Evolutionary conservation across 306 rosid species (phyloP), one percentile per base, ranked within the genome.

Genomic region (Prunus mongolica): DNA sequence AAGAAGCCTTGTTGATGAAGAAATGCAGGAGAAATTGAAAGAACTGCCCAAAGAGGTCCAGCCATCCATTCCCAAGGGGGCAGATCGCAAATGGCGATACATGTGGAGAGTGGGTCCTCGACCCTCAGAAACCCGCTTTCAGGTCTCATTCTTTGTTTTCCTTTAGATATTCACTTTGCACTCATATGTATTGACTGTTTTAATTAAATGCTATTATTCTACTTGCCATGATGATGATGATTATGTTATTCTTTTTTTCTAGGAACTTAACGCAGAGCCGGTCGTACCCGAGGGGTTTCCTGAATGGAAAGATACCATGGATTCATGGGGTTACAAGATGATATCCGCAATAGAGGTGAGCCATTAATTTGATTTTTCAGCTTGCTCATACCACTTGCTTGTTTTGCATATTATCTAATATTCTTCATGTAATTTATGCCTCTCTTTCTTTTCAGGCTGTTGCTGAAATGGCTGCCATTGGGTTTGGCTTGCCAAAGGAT

Each of bases 391-490:
- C 52, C 20, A 11, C 44, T 5, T 73, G 3, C 58, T 79, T 67
- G 38, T 28, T 58, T 18, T 66, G 30, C 71, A n/a, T 14, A 54
- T 72, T 64, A 54, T 57, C 80, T 73, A 55, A 75, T 28, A 44
- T 32, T 67, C 25, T 15, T 69, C 11, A 16, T 19, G 34, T 63
- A 13, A 52, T 11, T 49, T 8, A 19, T 25, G 41, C 12, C 24
- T 67, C 60, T 12, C 76, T 51, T 84, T 73, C 72, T 74, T 47
- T 24, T 34, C 84, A 95, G 98, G 95, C 89, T 65, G 98, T 95
- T 72, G 91, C 98, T 66, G 96, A 92, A 84, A 92, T 95, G 98
- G 98, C 96, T 67, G 96, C 97, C 80, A 89, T 93, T 84, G 97
- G 97, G 24, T 93, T 93, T 84, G 97, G 93, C 73, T 88, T 92